Base-by-base conservation (phyloP, 345 rosid genomes). In the Isatis tinctoria region DNA sequence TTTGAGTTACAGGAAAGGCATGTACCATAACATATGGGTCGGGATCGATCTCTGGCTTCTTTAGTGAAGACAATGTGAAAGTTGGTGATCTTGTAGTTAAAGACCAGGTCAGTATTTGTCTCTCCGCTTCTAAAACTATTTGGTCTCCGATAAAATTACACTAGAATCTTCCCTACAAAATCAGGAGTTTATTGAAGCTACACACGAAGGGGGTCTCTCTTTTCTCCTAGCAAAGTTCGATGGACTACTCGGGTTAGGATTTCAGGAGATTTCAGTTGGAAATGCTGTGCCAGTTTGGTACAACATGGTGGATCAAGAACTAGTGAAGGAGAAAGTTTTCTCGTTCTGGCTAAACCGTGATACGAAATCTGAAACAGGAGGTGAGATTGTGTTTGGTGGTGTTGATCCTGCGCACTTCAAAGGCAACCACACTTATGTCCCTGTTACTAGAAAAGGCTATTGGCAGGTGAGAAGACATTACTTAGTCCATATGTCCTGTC, bases 371-470 rank as follows among this genome's bases (percentile, higher is more conserved):
- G 57, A 17, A 35, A 79, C 70, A 14, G 96, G 96, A 56, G 96
- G 97, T 6, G 92, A 92, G 80, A 81, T 92, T 78, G 96, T 92
- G 54, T 88, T 92, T 69, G 97, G 97, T 1, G 96, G 97, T 61
- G 81, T 84, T 72, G 94, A 92, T 60, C 51, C 72, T 17, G 79
- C 78, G 3, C 96, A 88, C 64, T 90, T 53, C 20, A 85, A 70
- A 69, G 97, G 97, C 41, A 82, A 86, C 70, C 97, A 91, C 69
- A 84, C 87, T 3, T 89, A 82, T 67, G 93, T 91, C 43, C 91
- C 91, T 16, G 81, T 91, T 39, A 86, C 89, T 18, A 43, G 17
- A 48, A 87, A 85, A 67, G 97, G 97, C 64, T 91, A 87, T 57
- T 91, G 97, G 97, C 93, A 91, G 91, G 91, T 92, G 49, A 80